Evolutionary conservation across 2,329 filamentous ascomycete genomes (phyloP).

Genomic region (Sarocladium brachiariae): DNA sequence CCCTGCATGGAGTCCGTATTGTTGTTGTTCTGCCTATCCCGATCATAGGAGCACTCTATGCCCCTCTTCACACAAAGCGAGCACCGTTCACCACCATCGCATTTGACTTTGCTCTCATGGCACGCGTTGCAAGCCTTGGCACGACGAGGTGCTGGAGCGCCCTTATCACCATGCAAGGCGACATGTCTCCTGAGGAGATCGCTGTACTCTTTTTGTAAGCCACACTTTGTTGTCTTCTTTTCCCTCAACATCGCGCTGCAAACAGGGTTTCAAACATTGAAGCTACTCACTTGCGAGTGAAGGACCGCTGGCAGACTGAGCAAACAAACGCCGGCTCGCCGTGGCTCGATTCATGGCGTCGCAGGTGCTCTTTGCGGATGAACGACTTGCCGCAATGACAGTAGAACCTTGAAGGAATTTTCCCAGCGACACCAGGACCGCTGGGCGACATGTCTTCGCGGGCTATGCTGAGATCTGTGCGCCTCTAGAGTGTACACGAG

Average conservation of each 20-base stretch:
- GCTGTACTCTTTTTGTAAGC: slow-evolving; percentile 20
- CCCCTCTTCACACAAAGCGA: slow-evolving; percentile 32
- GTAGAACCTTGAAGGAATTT: neutral
- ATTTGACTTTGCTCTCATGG: slow-evolving; percentile 38
- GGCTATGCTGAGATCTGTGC: neutral
- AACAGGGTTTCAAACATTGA: too few species aligned
- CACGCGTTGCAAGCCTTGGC: slow-evolving; percentile 36
- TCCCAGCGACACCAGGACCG: slow-evolving; percentile 17
- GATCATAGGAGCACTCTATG: slow-evolving; percentile 30
- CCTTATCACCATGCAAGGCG: slow-evolving; percentile 25
- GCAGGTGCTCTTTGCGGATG: slow-evolving; percentile 32
- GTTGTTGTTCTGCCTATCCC: slow-evolving; percentile 11
- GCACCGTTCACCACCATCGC: slow-evolving; percentile 32
- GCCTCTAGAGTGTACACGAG: too few species aligned
- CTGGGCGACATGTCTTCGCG: neutral
- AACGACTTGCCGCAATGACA: slow-evolving; percentile 35
- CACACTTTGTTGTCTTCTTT: too few species aligned
- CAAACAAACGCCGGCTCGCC: slow-evolving; percentile 27
- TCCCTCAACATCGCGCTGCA: too few species aligned
- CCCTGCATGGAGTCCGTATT: slow-evolving; percentile 3
- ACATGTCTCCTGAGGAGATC: slow-evolving; percentile 32
- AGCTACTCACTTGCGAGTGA: slow-evolving; percentile 33
- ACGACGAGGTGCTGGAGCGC: slow-evolving; percentile 24
- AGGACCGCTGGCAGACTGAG: slow-evolving; percentile 29
- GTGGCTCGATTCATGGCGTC: slow-evolving; percentile 33